Conservation (phyloP, 2,329 filamentous ascomycete species). For the Ophiostoma sp. region DNA sequence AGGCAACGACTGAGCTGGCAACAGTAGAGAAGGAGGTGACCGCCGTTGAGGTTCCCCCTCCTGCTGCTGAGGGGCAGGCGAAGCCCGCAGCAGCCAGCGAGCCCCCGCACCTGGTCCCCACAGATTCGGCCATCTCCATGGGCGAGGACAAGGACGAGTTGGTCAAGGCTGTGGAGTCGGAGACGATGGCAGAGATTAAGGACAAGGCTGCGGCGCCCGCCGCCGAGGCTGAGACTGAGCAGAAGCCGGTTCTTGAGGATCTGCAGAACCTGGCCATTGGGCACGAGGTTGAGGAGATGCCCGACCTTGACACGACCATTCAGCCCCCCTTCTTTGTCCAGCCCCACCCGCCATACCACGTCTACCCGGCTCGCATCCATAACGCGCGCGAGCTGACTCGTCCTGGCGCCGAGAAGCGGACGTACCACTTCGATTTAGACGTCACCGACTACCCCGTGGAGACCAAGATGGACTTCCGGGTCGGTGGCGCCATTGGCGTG, state of each 20-base stretch:
- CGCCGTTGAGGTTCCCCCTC: slow-evolving; percentile 31
- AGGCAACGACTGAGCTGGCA: background rate
- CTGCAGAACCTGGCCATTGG: slow-evolving; percentile 39
- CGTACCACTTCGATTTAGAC: slow-evolving; percentile 96
- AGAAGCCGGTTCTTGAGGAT: slow-evolving; percentile 31
- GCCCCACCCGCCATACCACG: slow-evolving; percentile 89
- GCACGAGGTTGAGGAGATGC: slow-evolving; percentile 32
- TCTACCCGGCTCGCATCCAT: slow-evolving; percentile 86
- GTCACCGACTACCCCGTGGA: slow-evolving; percentile 88
- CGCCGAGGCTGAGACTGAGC: slow-evolving; percentile 29
- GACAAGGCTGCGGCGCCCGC: slow-evolving; percentile 14
- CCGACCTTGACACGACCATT: slow-evolving; percentile 55
- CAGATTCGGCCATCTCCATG: slow-evolving; percentile 52
- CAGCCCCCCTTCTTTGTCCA: slow-evolving; percentile 89
- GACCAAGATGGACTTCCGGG: slow-evolving; percentile 86
- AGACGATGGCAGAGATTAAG: background rate
- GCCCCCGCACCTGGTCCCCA: slow-evolving; percentile 40
- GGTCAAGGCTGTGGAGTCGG: slow-evolving; percentile 27
- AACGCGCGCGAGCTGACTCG: slow-evolving; percentile 83
- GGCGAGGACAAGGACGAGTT: slow-evolving; percentile 31
- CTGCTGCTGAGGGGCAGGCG: background rate
- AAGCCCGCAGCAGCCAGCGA: slow-evolving; percentile 26
- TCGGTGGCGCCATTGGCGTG: slow-evolving; percentile 92
- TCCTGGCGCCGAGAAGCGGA: slow-evolving; percentile 89
- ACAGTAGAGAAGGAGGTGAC: slow-evolving; percentile 18